Evolutionary conservation across 352 stramenopile genomes (phyloP), one percentile per base, ranked within the genome.

Genomic region (Thalassiosira exigua): DNA sequence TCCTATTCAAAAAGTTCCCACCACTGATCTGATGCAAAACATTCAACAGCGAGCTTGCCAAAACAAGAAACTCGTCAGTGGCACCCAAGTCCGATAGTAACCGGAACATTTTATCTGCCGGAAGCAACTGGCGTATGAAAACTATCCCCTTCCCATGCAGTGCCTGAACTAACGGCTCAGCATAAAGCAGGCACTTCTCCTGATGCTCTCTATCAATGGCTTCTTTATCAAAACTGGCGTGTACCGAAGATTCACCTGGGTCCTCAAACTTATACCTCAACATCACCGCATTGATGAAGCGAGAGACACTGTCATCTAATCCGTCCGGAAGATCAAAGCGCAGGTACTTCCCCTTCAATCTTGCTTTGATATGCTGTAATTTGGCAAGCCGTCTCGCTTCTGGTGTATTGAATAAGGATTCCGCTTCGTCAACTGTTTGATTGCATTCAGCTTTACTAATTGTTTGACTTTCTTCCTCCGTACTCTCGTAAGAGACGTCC

Each of bases 81-180:
- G 67, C 62, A 17, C 36, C 56, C 54, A 75, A 48, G 5, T 19
- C 62, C 9, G 30, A 64, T 2, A 81, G 29, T 24, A 66, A 12
- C 4, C 17, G 36, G n/a, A 3, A 2, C 57, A 75, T 71, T 22
- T 60, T 52, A 2, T 66, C 46, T 1, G 21, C 36, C 22, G 72
- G 72, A 41, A 81, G 64, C 14, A 81, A 27, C 75, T 81, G 72
- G 4, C 72, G 54, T 50, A 81, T 75, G 26, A 75, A 81, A 27
- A 81, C 21, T 21, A 81, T 33, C 19, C 56, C 56, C 39, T 66
- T 42, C 30, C n/a, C 44, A 26, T 75, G 62, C 19, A 81, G 57
- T 1, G 32, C 11, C 29, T 70, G 62, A 27, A 81, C 70, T 0
- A 81, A 36, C 3, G 65, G 44, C 14, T 75, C 72, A 26, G 72